Conservation (phyloP, 2,329 filamentous ascomycete genomes). For the Dactylellina sp. region DNA sequence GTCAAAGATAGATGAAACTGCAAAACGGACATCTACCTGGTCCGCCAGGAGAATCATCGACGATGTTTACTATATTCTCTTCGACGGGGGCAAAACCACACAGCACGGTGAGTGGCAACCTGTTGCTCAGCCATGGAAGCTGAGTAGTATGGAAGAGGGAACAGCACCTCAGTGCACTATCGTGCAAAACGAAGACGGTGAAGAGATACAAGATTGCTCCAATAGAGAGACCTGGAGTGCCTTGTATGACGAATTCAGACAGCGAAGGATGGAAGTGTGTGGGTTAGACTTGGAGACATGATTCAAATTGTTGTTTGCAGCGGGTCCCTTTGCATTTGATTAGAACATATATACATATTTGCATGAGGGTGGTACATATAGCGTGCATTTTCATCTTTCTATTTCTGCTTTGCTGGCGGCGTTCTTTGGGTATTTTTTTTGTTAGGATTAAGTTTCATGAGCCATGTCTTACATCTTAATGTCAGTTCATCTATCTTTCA, state of each 20-base stretch:
- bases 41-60: constrained; percentile 6
- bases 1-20: neutral
- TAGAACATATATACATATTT: constrained; percentile 5
- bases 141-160: constrained; percentile 54
- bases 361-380: neutral
- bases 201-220: constrained; percentile 26
- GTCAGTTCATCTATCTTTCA: too few relatives aligned
- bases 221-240: constrained; percentile 65
- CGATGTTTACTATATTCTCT: constrained; percentile 41
- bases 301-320: neutral
- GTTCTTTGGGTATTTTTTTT: neutral
- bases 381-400: neutral
- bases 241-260: constrained; percentile 67
- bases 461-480: too few relatives aligned
- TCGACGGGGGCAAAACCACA: constrained; percentile 20
- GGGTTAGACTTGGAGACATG: constrained; percentile 67
- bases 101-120: constrained; percentile 8
- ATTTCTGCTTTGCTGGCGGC: neutral
- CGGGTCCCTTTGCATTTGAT: neutral
- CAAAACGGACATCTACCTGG: constrained; percentile 5
- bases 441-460: too few relatives aligned
- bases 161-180: constrained; percentile 50
- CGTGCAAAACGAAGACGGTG: neutral
- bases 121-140: constrained; percentile 47
- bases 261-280: constrained; percentile 68